Evolutionary conservation across 2,329 filamentous ascomycete species (phyloP), one percentile per base, ranked within the genome.

Genomic region (Pseudocercospora vitis): DNA sequence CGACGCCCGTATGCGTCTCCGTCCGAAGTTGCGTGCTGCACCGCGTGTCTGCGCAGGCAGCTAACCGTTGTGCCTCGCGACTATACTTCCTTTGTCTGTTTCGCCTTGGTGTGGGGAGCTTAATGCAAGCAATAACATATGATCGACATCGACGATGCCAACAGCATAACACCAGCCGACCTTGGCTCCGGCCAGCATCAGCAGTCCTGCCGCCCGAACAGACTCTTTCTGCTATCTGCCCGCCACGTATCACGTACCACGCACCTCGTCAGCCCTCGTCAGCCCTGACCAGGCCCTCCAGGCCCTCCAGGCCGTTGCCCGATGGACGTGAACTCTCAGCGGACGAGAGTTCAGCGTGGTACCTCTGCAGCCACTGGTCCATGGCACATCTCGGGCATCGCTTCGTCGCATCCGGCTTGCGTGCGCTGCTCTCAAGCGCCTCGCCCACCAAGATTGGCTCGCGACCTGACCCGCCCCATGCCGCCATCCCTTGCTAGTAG

Each of bases 171-270:
- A 21, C 40, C 40, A n/a, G n/a, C n/a, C 18, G 21, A 45, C 40
- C 31, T 40, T 40, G 50, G 50, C 50, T 23, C 50, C 35, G 51
- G 26, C 51, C 45, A 53, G 42, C 50, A 52, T 37, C 32, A 50
- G 50, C n/a, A n/a, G n/a, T n/a, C n/a, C n/a, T 23, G 37, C 39
- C 31, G 31, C 37, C 18, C 24, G 14, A 24, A 26, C 29, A 12
- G 42, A 42, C 44, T 42, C 50, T 40, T 39, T 40, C 40, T 48
- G 23, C 19, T 23, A 9, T 51, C 37, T 33, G 37, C 37, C 37
- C 18, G 35, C 35, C 12, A 9, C 23, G 37, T 28, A 26, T 24
- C 49, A 39, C n/a, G 31, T 19, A 24, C 29, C 49, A 14, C 19
- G 44, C 35, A 11, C 26, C 26, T 11, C 26, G n/a, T n/a, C n/a